Evolutionary conservation across 495 filamentous ascomycete genomes (phyloP).

Genomic region (Apiosordaria backusii): DNA sequence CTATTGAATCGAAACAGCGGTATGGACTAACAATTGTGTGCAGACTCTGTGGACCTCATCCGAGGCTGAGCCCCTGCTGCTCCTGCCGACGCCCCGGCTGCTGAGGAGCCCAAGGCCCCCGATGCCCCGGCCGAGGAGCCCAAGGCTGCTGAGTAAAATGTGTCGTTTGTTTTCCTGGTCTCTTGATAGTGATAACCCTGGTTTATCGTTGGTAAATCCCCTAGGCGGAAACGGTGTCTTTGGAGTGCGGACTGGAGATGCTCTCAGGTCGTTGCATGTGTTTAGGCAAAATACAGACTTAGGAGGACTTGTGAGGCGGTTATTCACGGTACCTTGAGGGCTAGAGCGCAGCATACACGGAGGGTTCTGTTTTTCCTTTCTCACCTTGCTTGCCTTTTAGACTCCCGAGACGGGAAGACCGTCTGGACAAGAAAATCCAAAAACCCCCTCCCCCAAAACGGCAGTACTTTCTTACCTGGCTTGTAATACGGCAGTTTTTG

Average conservation of each 20-base stretch:
- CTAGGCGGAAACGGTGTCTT: constrained; percentile 50
- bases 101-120: constrained; percentile 43
- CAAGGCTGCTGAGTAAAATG: constrained; percentile 48
- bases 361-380: constrained; percentile 35
- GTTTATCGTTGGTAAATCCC: constrained; percentile 39
- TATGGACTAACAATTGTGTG: background rate
- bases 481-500: background rate
- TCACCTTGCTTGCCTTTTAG: constrained; percentile 47
- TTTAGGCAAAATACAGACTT: constrained; percentile 47
- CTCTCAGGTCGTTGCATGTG: constrained; percentile 49
- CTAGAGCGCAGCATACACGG: constrained; percentile 41
- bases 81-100: constrained; percentile 61
- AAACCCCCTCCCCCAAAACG: constrained; percentile 29
- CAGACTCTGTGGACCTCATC: constrained; percentile 99
- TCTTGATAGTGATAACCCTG: constrained; percentile 35
- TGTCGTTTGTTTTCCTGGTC: constrained; percentile 29
- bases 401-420: constrained; percentile 41
- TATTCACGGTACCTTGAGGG: constrained; percentile 35
- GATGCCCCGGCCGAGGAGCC: constrained; percentile 45
- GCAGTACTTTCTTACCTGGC: constrained; percentile 7
- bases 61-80: constrained; percentile 81
- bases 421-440: constrained; percentile 41
- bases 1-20: background rate
- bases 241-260: constrained; percentile 51
- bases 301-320: constrained; percentile 35